Conservation (phyloP, 768 basidiomycete genomes). For the Bullera alba region DNA sequence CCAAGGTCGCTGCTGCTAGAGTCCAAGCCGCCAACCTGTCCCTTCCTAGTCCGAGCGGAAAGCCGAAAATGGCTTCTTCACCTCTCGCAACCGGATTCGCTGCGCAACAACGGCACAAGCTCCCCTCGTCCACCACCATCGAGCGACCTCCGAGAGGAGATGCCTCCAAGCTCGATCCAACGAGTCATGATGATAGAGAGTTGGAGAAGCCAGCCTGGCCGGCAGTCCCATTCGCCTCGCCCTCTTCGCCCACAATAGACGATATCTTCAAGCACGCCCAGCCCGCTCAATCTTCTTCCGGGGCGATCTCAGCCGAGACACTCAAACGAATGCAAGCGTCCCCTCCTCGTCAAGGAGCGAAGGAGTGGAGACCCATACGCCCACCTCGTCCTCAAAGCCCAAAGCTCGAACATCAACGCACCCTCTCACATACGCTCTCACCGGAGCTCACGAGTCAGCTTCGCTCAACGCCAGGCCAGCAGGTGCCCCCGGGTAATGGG, state of each 20-base stretch:
- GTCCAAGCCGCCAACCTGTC: slow-evolving; percentile 7
- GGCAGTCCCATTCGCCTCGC: slow-evolving; percentile 19
- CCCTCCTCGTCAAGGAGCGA: slow-evolving; percentile 1
- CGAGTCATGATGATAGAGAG: not conserved
- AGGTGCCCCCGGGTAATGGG: not conserved
- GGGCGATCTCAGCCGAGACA: slow-evolving; percentile 34
- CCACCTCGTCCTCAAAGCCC: slow-evolving; percentile 38
- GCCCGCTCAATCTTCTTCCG: not conserved
- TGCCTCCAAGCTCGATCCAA: not conserved
- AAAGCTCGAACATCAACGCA: slow-evolving; percentile 15
- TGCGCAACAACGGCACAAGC: not conserved
- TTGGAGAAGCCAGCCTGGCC: slow-evolving; percentile 12
- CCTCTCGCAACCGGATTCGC: not conserved
- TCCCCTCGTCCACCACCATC: not conserved
- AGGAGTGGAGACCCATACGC: slow-evolving; percentile 34
- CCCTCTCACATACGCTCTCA: slow-evolving; percentile 16
- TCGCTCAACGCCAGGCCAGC: too few species aligned
- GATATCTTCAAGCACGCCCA: slow-evolving; percentile 5
- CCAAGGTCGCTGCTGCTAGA: slow-evolving; percentile 15
- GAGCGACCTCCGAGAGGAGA: not conserved
- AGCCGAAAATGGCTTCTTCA: not conserved
- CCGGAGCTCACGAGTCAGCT: slow-evolving; percentile 5
- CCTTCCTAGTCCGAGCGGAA: not conserved
- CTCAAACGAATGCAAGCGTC: slow-evolving; percentile 32
- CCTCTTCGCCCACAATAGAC: slow-evolving; percentile 7